Conservation (phyloP, 2,329 filamentous ascomycete genomes). For the Scleromitrula shiraiana region DNA sequence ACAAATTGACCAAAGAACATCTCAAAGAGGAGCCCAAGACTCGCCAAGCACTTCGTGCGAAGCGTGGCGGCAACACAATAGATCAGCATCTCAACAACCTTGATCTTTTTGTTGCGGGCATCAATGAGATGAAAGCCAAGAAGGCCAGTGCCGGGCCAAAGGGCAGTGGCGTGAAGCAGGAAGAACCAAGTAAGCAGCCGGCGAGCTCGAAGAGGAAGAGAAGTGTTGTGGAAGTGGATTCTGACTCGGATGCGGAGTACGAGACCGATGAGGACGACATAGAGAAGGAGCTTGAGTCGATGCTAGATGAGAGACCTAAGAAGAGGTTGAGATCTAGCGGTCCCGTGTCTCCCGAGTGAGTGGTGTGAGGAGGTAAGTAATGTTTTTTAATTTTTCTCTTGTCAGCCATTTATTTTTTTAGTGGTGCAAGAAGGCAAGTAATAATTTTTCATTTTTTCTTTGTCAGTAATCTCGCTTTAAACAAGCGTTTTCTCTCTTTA, state of each 20-base stretch:
- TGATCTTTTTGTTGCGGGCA: slow-evolving; percentile 17
- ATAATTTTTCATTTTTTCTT: too few relatives aligned
- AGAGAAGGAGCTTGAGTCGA: neutral
- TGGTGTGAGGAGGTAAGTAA: neutral
- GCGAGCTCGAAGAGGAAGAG: slow-evolving; percentile 1
- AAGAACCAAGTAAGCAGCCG: neutral
- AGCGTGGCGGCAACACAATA: slow-evolving; percentile 23
- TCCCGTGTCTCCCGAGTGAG: too few relatives aligned
- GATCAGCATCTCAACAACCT: slow-evolving; percentile 24
- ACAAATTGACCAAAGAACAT: slow-evolving; percentile 20
- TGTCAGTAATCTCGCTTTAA: too few relatives aligned
- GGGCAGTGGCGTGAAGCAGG: neutral
- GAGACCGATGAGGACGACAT: neutral
- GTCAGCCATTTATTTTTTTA: neutral
- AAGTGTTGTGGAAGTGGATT: neutral
- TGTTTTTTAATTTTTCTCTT: neutral
- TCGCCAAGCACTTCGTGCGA: slow-evolving; percentile 13
- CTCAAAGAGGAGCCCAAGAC: slow-evolving; percentile 14
- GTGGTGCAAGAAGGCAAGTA: too few relatives aligned
- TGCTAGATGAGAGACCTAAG: neutral
- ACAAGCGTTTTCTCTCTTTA: too few relatives aligned
- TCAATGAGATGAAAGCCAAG: neutral
- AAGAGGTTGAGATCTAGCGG: neutral
- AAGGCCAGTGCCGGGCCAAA: too few relatives aligned
- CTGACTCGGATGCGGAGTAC: neutral